Evolutionary conservation across 371 early-diverging fungal genomes (phyloP).

Genomic region (Smittium culicis): DNA sequence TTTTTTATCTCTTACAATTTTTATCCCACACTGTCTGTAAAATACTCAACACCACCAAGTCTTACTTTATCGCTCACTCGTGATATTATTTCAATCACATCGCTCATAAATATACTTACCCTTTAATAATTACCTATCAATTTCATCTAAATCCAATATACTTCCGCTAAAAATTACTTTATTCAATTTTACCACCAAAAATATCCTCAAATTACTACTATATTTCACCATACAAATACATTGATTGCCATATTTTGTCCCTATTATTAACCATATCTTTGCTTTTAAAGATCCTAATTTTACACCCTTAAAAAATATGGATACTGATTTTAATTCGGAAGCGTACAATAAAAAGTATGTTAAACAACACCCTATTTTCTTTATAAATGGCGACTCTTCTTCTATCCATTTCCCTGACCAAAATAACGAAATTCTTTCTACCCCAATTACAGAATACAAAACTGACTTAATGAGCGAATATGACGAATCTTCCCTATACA

Average conservation of each 20-base stretch:
- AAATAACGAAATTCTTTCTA: not conserved
- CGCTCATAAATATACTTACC: not conserved
- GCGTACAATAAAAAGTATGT: not conserved
- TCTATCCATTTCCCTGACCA: not conserved
- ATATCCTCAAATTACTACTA: not conserved
- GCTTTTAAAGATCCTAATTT: not conserved
- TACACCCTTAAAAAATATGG: not conserved
- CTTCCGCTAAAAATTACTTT: not conserved
- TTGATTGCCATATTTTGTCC: not conserved
- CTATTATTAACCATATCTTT: not conserved
- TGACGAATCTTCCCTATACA: not conserved
- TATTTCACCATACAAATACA: not conserved
- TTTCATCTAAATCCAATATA: not conserved
- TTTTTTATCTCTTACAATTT: too few relatives aligned
- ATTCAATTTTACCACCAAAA: not conserved
- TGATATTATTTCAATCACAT: too few relatives aligned
- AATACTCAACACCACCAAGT: too few relatives aligned
- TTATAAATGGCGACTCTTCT: not conserved
- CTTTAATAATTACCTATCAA: not conserved
- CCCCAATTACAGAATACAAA: not conserved
- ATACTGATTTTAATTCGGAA: not conserved
- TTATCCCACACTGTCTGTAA: too few relatives aligned
- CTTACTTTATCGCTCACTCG: too few relatives aligned
- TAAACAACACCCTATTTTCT: not conserved
- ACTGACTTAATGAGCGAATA: not conserved